Evolutionary conservation across 805 yeast species (phyloP), one percentile per base, ranked within the genome.

Genomic region (Wickerhamiella musiphila): DNA sequence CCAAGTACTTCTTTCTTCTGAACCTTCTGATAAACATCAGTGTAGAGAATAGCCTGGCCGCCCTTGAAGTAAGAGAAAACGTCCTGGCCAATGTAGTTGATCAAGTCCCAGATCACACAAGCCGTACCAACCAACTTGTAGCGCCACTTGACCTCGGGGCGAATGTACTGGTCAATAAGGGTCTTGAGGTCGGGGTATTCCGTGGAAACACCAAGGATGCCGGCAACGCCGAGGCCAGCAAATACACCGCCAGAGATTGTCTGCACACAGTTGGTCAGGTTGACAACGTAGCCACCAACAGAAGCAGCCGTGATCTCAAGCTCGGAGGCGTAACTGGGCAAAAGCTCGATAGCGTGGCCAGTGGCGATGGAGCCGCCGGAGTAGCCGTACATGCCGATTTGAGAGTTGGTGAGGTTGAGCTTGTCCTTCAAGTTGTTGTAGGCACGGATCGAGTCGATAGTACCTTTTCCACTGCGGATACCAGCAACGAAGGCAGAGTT

Each of bases 361-460:
- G 46, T 28, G 11, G 50, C 43, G 10, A 32, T 27, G 4, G 48
- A 43, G n/a, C 42, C 49, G 6, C 47, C 47, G 5, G 50, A 48
- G 38, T 45, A 47, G 18, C 51, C 51, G 45, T 47, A 41, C 23
- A 47, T 32, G 9, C 40, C 51, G 10, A 44, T 29, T 23, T 35
- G 31, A 19, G 26, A 35, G 20, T 31, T 31, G 14, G 23, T 17
- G 27, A 44, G 29, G 12, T 40, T 41, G 7, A 37, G 35, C 18
- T 35, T 13, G 26, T 31, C 22, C 3, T 18, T 18, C 4, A 43
- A 35, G 17, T 32, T 25, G 12, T 40, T 32, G 6, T 43, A 40
- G 1, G 55, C 56, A 1, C 51, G 35, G 6, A 51, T 34, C 1
- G 53, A 39, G 35, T 51, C 54, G 7, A 52, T 46, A 4, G 42